Evolutionary conservation across 306 rosid genomes (phyloP), one percentile per base, ranked within the genome.

Genomic region (Neltuma alba): DNA sequence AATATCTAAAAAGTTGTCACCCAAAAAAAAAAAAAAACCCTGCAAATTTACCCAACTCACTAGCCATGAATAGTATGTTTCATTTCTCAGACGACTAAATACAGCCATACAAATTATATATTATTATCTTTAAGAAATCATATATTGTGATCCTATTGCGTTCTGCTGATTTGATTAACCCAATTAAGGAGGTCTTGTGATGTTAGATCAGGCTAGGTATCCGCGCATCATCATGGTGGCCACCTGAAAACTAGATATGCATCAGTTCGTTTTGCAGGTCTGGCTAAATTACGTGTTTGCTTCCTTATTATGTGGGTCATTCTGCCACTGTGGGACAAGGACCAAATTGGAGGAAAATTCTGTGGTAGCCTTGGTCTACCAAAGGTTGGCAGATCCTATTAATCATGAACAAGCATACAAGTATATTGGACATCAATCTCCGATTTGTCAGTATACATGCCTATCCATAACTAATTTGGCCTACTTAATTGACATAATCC

Each of bases 121-220:
- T 66, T 1, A 65, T 27, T 21, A 62, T 45, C 34, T 21, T 31
- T 20, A 66, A 21, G 18, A 48, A 48, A 48, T 48, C 10, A 18
- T 38, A 52, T 23, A 34, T 21, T 31, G 38, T 33, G 28, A 47
- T 57, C 61, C 80, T n/a, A 10, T 50, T 38, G 30, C 76, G 65
- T 65, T 20, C 68, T 71, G 12, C 72, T 67, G 68, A 38, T 40
- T 65, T 37, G 30, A 60, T 68, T 47, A 71, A 76, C 69, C 62
- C 62, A 45, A 70, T 77, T 75, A 73, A 48, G 71, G 41, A 48
- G 72, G 31, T 45, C 40, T 50, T 42, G 40, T 63, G 64, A 70
- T 60, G 7, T 66, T 21, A 8, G 30, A n/a, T n/a, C 72, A 57
- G 30, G 7, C 2, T 57, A 25, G 33, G 64, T 57, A 11, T 67